Base-by-base conservation (phyloP, 495 filamentous ascomycete genomes). In the Astrocystis sublimbata region DNA sequence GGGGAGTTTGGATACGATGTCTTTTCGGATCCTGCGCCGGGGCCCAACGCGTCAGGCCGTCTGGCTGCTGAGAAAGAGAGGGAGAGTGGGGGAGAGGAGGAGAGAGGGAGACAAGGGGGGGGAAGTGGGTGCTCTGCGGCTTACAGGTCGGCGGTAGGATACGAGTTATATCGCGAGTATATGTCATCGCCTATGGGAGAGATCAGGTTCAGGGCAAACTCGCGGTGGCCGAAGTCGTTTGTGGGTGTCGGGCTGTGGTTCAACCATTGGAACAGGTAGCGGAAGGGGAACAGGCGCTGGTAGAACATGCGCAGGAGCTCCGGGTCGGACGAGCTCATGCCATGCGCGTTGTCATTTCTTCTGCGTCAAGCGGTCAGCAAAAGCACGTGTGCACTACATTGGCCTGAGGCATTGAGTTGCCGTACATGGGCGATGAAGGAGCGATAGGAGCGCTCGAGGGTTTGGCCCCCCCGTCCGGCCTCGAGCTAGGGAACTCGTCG, bases 191-290 rank as follows among this genome's bases (percentile, higher is more conserved):
- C 51, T 0, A 21, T 36, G 38, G 26, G 33, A 23, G 55, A 92
- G 63, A 89, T 89, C 17, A 98, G 78, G 3, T 92, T 96, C 66
- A 99, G 91, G 17, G 92, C 91, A 69, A 99, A 97, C 72, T 99
- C 94, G 55, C 94, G 90, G 69, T 97, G 91, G 13, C 82, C 85
- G 72, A 98, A 98, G 70, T 98, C 93, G 61, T 86, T 86, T 2
- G 88, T 87, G 0, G 96, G 94, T 6, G 86, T 82, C 28, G 92
- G 87, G 46, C 90, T 91, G 73, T 99, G 94, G 71, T 98, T 98
- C 17, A 99, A 85, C 94, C 94, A 99, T 74, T 97, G 93, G 77
- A 97, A 98, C 24, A 97, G 86, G 65, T 91, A 88, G 33, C 94
- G 88, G 79, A 96, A 99, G 7, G 94, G 94, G 72, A 98, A 98